Evolutionary conservation across 371 early-diverging fungal genomes (phyloP).

Genomic region (Mucor mucedo): DNA sequence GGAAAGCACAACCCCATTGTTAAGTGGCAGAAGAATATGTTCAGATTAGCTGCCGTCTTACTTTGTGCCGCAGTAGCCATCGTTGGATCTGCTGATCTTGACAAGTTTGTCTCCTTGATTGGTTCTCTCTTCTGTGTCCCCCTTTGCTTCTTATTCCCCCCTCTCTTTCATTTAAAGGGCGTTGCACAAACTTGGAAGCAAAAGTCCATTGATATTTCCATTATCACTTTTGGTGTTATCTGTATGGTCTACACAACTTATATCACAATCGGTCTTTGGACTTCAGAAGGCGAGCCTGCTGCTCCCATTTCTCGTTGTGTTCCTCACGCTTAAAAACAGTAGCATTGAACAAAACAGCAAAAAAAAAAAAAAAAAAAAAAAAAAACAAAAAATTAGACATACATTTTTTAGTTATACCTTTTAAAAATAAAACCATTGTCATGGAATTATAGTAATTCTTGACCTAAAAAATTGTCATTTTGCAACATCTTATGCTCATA

Average conservation of each 20-base stretch:
- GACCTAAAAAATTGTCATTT: no score
- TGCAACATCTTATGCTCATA: no score
- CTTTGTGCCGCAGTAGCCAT: conserved; percentile 74
- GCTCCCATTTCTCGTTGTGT: conserved; percentile 41
- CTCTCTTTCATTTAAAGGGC: conserved; percentile 79
- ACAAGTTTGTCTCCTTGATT: conserved; percentile 86
- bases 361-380: no score
- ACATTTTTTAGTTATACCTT: no score
- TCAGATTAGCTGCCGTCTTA: conserved; percentile 64
- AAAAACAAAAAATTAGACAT: no score
- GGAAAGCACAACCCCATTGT: conserved; percentile 68
- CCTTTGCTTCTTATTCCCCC: conserved; percentile 75
- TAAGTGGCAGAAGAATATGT: conserved; percentile 90
- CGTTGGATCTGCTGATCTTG: conserved; percentile 73
- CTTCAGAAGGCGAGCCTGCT: conserved; percentile 29
- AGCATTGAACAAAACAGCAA: no score
- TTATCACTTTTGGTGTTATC: conserved; percentile 73
- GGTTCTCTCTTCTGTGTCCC: conserved; percentile 85
- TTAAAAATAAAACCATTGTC: no score
- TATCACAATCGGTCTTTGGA: conserved; percentile 75
- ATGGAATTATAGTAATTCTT: no score
- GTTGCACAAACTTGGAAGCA: conserved; percentile 49
- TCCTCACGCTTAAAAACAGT: background rate
- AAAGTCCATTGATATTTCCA: conserved; percentile 59
- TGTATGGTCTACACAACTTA: conserved; percentile 80